A percentile compares a stretch with the other conserved stretches of the same genome.
Conservation (phyloP, 345 rosid species). For the Lumnitzera racemosa region DNA sequence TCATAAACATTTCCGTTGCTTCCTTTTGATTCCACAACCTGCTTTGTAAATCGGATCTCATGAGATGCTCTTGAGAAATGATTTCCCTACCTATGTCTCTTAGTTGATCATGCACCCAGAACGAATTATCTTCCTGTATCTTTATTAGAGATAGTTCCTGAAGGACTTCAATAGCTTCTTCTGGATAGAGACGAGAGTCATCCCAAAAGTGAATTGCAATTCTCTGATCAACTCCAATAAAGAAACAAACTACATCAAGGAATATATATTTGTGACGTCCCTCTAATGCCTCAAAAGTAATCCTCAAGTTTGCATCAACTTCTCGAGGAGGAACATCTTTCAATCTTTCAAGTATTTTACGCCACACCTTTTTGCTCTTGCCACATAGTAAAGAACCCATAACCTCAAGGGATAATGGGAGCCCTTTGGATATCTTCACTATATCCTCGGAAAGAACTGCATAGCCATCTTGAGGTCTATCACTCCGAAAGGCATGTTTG, state of each 20-base stretch:
- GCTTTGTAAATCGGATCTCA: background rate
- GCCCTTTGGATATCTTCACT: background rate
- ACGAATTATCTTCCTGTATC: background rate
- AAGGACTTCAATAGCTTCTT: background rate
- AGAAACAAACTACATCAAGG: slow-evolving; percentile 12
- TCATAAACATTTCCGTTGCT: background rate
- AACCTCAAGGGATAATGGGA: slow-evolving; percentile 6
- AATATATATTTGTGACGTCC: background rate
- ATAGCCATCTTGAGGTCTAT: background rate
- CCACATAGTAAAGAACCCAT: slow-evolving; percentile 2
- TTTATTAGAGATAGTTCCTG: background rate
- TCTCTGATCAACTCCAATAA: slow-evolving; percentile 3
- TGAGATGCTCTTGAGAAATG: background rate
- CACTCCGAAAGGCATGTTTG: slow-evolving; percentile 4
- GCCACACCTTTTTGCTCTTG: background rate
- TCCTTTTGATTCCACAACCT: background rate
- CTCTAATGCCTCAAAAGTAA: slow-evolving; percentile 10
- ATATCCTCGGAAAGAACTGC: background rate
- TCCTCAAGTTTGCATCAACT: slow-evolving; percentile 1
- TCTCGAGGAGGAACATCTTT: background rate
- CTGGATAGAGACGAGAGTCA: background rate
- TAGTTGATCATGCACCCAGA: slow-evolving; percentile 9
- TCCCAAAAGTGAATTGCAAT: background rate
- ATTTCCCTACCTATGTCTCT: slow-evolving; percentile 9
- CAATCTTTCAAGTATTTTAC: background rate